Evolutionary conservation across 2,329 filamentous ascomycete species (phyloP).

Genomic region (Hymenoscyphus scutula): DNA sequence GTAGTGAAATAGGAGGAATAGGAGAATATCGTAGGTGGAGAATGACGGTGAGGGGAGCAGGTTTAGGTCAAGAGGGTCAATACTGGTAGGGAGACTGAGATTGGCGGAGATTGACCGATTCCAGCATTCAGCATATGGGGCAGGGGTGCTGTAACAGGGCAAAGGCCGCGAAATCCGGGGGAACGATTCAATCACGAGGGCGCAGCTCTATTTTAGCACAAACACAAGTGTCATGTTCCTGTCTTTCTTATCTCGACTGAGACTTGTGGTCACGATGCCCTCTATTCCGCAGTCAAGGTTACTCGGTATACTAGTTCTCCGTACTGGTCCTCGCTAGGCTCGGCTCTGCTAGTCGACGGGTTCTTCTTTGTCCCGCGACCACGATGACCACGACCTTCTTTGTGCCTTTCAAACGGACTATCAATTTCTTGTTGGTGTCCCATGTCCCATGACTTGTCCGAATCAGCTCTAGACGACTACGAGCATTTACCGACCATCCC

Average conservation of each 20-base stretch:
- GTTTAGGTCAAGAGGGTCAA: neutral
- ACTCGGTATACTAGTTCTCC: neutral
- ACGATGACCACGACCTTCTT: too few species aligned
- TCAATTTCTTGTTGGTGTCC: neutral
- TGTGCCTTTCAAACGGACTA: neutral
- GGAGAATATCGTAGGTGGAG: neutral
- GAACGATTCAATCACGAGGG: neutral
- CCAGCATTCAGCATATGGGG: neutral
- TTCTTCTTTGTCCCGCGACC: neutral
- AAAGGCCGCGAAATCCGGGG: neutral
- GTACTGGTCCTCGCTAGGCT: too few species aligned
- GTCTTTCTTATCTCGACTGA: neutral
- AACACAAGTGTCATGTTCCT: neutral
- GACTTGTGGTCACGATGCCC: neutral
- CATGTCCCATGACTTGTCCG: neutral
- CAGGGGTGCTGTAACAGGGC: neutral
- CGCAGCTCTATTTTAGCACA: neutral
- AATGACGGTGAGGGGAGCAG: neutral
- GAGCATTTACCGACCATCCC: too few species aligned
- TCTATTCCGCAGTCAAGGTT: neutral
- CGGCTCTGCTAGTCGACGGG: neutral
- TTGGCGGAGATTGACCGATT: neutral
- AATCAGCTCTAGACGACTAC: too few species aligned
- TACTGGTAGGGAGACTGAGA: neutral
- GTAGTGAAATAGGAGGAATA: neutral